phyloP scores from a whole-genome alignment of 345 rosid genomes.

The Boechera divaricarpa region DNA sequence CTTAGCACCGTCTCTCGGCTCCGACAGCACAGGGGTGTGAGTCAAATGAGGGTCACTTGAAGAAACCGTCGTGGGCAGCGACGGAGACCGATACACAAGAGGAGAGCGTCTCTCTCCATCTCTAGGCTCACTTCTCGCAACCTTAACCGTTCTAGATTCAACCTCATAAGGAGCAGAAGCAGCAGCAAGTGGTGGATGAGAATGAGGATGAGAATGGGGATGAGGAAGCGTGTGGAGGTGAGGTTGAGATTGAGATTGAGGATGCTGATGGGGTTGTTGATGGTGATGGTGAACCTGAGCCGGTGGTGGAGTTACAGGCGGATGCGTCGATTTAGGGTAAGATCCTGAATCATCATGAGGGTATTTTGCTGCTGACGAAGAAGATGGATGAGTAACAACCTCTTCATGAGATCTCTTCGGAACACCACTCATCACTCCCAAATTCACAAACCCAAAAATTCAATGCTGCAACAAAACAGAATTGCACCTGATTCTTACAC shows the following conservation, averaged over 20 bases:
- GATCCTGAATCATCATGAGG: conserved; percentile 68
- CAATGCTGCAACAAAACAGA: conserved; percentile 6
- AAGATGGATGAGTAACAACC: conserved; percentile 65
- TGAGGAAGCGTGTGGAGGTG: conserved; percentile 52
- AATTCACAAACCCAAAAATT: not conserved
- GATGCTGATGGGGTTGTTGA: conserved; percentile 44
- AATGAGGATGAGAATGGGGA: conserved; percentile 50
- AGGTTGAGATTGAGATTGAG: conserved; percentile 53
- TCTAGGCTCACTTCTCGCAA: conserved; percentile 71
- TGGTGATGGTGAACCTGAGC: conserved; percentile 52
- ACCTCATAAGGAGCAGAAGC: conserved; percentile 56
- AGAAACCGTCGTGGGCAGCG: conserved; percentile 49
- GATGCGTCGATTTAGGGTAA: conserved; percentile 63
- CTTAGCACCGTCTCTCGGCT: conserved; percentile 63
- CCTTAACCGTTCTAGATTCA: conserved; percentile 67
- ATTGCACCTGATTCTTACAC: conserved; percentile 10
- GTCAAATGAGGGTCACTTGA: conserved; percentile 60
- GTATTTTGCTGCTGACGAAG: conserved; percentile 71
- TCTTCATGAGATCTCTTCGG: conserved; percentile 93
- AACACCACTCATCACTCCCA: conserved; percentile 67
- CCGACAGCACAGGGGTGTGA: conserved; percentile 46
- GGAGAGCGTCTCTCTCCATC: conserved; percentile 89
- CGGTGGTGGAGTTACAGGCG: conserved; percentile 42
- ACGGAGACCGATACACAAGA: conserved; percentile 57
- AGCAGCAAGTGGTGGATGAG: conserved; percentile 38